Base-by-base conservation (phyloP, 2,329 filamentous ascomycete genomes). In the Periconia digitata region DNA sequence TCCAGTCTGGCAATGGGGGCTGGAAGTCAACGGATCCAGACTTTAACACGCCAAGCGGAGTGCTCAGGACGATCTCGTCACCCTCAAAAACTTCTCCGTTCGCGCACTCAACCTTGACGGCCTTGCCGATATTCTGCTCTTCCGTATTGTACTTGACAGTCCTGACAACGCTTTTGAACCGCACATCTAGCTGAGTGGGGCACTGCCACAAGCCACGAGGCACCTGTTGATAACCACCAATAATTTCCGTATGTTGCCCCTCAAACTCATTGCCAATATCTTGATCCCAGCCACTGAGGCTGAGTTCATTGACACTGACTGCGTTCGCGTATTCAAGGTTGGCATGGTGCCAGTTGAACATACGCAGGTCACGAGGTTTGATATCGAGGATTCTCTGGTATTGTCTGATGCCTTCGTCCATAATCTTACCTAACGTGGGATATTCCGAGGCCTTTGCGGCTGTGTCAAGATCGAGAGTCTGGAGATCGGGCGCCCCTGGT, bases 291-390 rank as follows among this genome's bases (percentile, higher is more conserved):
- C 92, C 86, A 7, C 86, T 85, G 13, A 99, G 82, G 69, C 92
- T 97, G 16, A 99, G 81, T 54, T 88, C 87, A 56, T 88, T 86
- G 46, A 96, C 85, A 56, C 91, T 95, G 2, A 86, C 89, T 2
- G 94, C 94, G 69, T 97, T 99, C 54, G 92, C 95, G 67, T 99
- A 99, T 71, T 99, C 94, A 13, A 99, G 80, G 66, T 99, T 99
- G 56, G 95, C 95, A 69, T 96, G 88, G 71, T 99, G 95, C 94
- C 94, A 99, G 65, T 96, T 99, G 63, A 97, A 81, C 15, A 99
- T 78, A 39, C 94, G 84, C 71, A 95, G 86, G 63, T 99, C 94
- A 65, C 90, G 89, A 1, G 92, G 83, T 13, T 85, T 89, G 44
- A 99, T 75, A 49, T 95, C 86, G 22, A 97, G 80, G 41, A 99